A percentile compares a stretch with the other conserved stretches of the same genome.
phyloP scores from a whole-genome alignment of 192 early-diverging fungal species.

The Coemansia sp. region DNA sequence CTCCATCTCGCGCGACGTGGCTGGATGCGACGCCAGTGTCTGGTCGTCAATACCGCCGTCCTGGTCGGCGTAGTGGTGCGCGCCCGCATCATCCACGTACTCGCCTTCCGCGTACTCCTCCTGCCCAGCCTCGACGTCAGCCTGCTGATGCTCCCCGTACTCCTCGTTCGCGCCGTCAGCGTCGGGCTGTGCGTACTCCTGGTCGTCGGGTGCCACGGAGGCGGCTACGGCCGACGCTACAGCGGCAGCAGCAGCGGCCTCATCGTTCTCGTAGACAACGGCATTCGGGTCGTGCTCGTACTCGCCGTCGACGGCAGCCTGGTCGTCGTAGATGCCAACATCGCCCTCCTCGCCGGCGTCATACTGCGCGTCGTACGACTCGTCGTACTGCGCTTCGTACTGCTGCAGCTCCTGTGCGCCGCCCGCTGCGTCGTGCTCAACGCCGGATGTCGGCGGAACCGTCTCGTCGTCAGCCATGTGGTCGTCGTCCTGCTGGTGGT shows the following conservation, averaged over 20 bases:
- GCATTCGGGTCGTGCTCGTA: constrained; percentile 32
- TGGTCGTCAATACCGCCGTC: constrained; percentile 43
- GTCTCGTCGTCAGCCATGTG: constrained; percentile 23
- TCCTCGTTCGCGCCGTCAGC: constrained; percentile 11
- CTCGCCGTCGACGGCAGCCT: constrained; percentile 29
- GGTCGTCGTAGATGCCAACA: constrained; percentile 38
- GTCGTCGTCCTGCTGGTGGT: constrained; percentile 23
- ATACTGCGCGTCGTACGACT: constrained; percentile 36
- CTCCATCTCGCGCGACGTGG: constrained; percentile 50
- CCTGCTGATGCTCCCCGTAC: constrained; percentile 21
- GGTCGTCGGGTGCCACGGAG: constrained; percentile 11
- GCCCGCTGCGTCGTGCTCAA: constrained; percentile 1
- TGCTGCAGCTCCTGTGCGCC: constrained; percentile 25
- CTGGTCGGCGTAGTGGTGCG: constrained; percentile 9
- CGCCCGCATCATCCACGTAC: constrained; percentile 11
- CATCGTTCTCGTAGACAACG: constrained; percentile 19
- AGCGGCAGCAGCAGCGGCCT: constrained; percentile 24
- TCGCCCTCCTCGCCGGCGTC: constrained; percentile 21
- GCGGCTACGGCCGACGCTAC: constrained; percentile 30
- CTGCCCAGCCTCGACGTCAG: constrained; percentile 16
- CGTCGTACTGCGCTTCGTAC: constrained; percentile 44
- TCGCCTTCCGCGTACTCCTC: constrained; percentile 34
- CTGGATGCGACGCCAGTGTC: constrained; percentile 50
- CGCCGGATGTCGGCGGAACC: neutral
- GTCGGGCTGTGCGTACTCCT: constrained; percentile 34